A percentile compares a stretch with the other conserved stretches of the same genome.
Conservation (phyloP, 2,329 filamentous ascomycete species). For the Talaromyces sp. region DNA sequence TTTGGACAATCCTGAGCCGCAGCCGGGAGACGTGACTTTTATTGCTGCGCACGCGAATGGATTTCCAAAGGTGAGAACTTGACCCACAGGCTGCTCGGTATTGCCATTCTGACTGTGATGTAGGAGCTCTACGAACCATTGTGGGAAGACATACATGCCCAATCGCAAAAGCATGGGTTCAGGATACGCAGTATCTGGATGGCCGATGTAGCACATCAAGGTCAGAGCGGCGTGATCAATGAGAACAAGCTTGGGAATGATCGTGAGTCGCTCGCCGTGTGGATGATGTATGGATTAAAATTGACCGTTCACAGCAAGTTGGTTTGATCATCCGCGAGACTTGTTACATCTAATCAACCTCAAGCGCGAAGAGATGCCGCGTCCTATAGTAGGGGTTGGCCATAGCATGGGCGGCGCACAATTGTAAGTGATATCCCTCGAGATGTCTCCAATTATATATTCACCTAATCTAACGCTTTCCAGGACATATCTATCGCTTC, state of each 20-base stretch:
- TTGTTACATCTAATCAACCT: constrained; percentile 80
- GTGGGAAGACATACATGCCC: constrained; percentile 74
- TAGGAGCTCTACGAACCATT: constrained; percentile 89
- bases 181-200: constrained; percentile 83
- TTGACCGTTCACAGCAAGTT: constrained; percentile 58
- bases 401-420: constrained; percentile 84
- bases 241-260: constrained; percentile 76
- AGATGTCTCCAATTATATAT: not conserved
- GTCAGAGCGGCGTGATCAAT: constrained; percentile 73
- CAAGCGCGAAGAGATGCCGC: constrained; percentile 74
- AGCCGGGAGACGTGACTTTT: constrained; percentile 76
- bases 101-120: not conserved
- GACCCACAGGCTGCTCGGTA: not conserved
- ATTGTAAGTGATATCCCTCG: constrained; percentile 43
- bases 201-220: constrained; percentile 82
- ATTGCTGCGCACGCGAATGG: constrained; percentile 87
- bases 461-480: not conserved
- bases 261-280: constrained; percentile 55
- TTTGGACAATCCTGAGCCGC: constrained; percentile 62
- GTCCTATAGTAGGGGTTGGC: constrained; percentile 77
- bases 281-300: not conserved
- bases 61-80: constrained; percentile 70
- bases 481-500: constrained; percentile 62
- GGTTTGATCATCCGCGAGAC: constrained; percentile 82
- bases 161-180: constrained; percentile 58